Conservation (phyloP, 352 stramenopile genomes). For the Globisporangium uncinulatum region DNA sequence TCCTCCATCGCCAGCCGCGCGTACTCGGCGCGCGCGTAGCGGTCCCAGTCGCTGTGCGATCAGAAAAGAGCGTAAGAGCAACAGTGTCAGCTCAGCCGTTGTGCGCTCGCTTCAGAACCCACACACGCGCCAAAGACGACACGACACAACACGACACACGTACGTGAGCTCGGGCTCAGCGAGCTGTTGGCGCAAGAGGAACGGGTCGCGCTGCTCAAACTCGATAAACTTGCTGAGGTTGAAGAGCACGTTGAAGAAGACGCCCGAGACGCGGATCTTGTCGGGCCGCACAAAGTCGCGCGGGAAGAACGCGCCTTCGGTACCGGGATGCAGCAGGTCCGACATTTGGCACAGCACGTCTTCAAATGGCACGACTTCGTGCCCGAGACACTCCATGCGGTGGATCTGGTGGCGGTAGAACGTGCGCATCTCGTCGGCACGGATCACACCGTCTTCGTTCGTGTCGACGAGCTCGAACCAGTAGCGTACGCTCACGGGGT, state of each 20-base stretch:
- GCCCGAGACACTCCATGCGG: slow-evolving; percentile 97
- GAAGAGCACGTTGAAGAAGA: slow-evolving; percentile 99
- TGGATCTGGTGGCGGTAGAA: slow-evolving; percentile 94
- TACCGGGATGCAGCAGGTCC: slow-evolving; percentile 69
- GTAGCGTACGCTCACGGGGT: slow-evolving; percentile 94
- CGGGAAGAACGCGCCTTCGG: slow-evolving; percentile 78
- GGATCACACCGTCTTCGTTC: slow-evolving; percentile 95
- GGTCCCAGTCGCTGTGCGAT: slow-evolving; percentile 92
- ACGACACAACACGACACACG: slow-evolving; percentile 11
- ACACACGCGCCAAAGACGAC: not conserved
- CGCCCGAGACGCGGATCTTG: slow-evolving; percentile 90
- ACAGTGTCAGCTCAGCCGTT: not conserved
- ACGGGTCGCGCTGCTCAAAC: slow-evolving; percentile 98
- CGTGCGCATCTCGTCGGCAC: slow-evolving; percentile 94
- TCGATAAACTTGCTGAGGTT: slow-evolving; percentile 99
- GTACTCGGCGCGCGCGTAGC: slow-evolving; percentile 96
- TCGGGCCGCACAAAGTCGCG: slow-evolving; percentile 77
- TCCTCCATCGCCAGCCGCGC: slow-evolving; percentile 96
- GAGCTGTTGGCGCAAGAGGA: slow-evolving; percentile 93
- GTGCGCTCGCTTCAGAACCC: not conserved
- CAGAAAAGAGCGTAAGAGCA: not conserved
- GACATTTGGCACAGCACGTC: slow-evolving; percentile 99
- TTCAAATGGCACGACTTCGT: slow-evolving; percentile 97
- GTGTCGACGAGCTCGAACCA: slow-evolving; percentile 99
- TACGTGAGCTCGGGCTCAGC: slow-evolving; percentile 84